These are phyloP conservation scores for maize (Zea mays) DNA, from an alignment of 176 grass and related monocot species.

Conservation along the genomic window DNA sequence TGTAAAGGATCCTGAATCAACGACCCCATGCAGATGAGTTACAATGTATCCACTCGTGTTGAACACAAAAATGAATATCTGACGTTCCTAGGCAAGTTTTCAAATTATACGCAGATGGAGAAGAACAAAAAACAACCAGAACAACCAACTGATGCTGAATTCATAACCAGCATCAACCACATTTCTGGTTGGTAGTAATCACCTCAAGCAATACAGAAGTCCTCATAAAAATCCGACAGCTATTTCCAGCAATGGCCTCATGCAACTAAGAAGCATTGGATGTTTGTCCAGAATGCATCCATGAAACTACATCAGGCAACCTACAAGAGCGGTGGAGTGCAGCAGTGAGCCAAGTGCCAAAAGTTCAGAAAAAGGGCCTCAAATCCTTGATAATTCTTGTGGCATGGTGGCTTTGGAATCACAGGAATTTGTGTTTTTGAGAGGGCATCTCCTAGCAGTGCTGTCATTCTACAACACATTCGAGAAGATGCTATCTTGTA, in stretches of 20 bases:
- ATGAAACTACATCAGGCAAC: conserved; percentile 32
- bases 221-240: conserved; percentile 22
- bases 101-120: conserved; percentile 32
- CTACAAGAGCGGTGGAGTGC: conserved; percentile 24
- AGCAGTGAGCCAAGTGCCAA: too few species aligned
- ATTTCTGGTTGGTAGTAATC: conserved; percentile 43
- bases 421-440: too few species aligned
- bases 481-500: too few species aligned
- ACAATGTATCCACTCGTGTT: conserved; percentile 20
- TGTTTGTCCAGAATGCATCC: conserved; percentile 5
- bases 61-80: conserved; percentile 28
- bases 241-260: conserved; percentile 30
- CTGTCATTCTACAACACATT: too few species aligned
- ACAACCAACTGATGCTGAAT: conserved; percentile 26
- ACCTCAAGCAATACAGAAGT: conserved; percentile 41
- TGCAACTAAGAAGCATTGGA: conserved; percentile 10
- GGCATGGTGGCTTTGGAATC: too few species aligned
- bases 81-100: conserved; percentile 27
- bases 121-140: conserved; percentile 22
- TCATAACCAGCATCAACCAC: conserved; percentile 35
- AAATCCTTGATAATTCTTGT: too few species aligned
- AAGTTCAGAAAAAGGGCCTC: too few species aligned
- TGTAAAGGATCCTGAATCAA: conserved; percentile 43
- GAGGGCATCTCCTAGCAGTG: too few species aligned
- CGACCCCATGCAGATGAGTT: conserved; percentile 21